phyloP scores from a whole-genome alignment of 2,329 filamentous ascomycete genomes.

The Camillea tinctor region DNA sequence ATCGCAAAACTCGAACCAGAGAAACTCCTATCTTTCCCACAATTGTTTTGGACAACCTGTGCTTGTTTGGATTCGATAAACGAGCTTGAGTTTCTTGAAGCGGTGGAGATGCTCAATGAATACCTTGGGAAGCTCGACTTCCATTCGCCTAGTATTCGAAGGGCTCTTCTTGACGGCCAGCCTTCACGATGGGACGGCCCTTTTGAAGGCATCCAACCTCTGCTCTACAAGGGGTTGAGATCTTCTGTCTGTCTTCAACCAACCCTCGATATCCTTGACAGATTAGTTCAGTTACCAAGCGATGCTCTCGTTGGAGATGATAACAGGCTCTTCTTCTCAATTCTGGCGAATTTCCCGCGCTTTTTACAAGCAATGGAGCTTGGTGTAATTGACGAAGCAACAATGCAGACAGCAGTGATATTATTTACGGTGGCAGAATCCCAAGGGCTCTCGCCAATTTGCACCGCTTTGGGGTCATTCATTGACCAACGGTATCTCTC shows the following conservation, averaged over 20 bases:
- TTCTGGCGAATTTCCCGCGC: conserved; percentile 88
- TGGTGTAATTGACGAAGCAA: conserved; percentile 51
- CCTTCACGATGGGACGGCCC: conserved; percentile 84
- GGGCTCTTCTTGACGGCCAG: conserved; percentile 71
- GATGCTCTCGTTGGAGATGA: conserved; percentile 81
- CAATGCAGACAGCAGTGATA: conserved; percentile 63
- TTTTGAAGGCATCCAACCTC: conserved; percentile 81
- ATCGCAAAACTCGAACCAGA: conserved; percentile 79
- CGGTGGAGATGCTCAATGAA: conserved; percentile 85
- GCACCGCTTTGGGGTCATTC: conserved; percentile 68
- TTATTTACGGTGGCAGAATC: conserved; percentile 71
- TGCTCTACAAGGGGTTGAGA: conserved; percentile 88
- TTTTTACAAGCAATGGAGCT: conserved; percentile 79
- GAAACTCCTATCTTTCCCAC: conserved; percentile 84
- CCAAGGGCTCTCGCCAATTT: conserved; percentile 67
- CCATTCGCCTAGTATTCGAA: conserved; percentile 64
- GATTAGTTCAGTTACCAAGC: conserved; percentile 73
- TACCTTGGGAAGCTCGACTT: conserved; percentile 84
- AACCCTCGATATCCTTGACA: conserved; percentile 75
- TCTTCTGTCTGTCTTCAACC: conserved; percentile 80
- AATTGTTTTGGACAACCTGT: conserved; percentile 96
- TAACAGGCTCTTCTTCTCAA: conserved; percentile 75
- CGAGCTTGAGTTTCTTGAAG: conserved; percentile 90
- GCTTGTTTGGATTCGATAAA: conserved; percentile 97
- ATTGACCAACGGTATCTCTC: conserved; percentile 64